Evolutionary conservation across 257 asterid genomes (phyloP), one percentile per base, ranked within the genome.

Genomic region (Echites panduratus): DNA sequence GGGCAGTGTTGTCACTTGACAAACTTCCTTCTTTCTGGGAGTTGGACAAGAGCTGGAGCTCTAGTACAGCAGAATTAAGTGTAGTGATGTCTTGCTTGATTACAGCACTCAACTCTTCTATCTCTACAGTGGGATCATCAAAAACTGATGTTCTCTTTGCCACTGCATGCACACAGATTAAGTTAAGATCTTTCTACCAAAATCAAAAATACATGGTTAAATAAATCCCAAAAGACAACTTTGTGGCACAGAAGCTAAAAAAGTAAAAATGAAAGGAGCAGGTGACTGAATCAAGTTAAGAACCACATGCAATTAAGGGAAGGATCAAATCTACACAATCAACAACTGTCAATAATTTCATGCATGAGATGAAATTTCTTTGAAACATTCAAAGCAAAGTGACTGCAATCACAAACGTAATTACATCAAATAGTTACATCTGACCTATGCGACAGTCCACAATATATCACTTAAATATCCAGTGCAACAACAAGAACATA

Each of bases 1-100:
- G 99, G 1, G 88, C 85, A 70, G 90, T 84, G 65, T 94, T 92
- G 73, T 95, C 99, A 32, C 84, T 79, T 66, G 98, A 88, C 50
- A 68, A 53, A 71, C 84, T 82, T 27, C 83, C 79, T 48, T 85
- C 97, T 78, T 82, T 87, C 43, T 85, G 91, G 61, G 95, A 79
- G 78, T 81, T 92, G 85, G 87, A 66, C 52, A 87, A 75, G 73
- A 87, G 85, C 85, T 95, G 99, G 68, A 95, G 96, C 76, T 95
- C 98, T 58, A 89, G 93, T 52, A 92, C 94, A 38, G 97, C 94
- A 29, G 96, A 85, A 78, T 95, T 95, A 53, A 95, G 91, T 66
- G 97, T 96, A 22, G 93, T 87, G 77, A 95, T 92, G 73, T 95
- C 99, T 77, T 92, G 96, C 92, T 90, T 95, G 73, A 95, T 90